Percentiles rank a stretch among this genome's conserved stretches.
These are phyloP conservation scores for Ganoderma meredithae DNA, from an alignment of 1,284 basidiomycete genomes.

Conservation along the genomic window DNA sequence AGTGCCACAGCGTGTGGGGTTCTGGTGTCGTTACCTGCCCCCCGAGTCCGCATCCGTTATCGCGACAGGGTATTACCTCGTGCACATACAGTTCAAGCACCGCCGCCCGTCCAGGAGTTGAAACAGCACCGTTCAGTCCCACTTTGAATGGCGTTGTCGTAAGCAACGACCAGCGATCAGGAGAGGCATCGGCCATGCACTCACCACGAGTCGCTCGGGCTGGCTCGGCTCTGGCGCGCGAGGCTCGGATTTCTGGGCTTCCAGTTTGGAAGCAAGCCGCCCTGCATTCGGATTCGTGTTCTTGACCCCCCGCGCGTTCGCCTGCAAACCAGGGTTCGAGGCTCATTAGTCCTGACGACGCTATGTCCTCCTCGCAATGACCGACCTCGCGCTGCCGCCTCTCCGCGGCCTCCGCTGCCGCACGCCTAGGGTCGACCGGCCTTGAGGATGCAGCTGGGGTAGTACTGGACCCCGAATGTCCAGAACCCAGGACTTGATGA, in stretches of 20 bases:
- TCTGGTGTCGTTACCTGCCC: slow-evolving; percentile 19
- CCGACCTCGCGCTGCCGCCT: slow-evolving; percentile 67
- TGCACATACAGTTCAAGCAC: slow-evolving; percentile 22
- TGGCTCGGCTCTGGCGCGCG: slow-evolving; percentile 55
- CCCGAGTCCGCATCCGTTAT: slow-evolving; percentile 6
- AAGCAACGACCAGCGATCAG: slow-evolving; percentile 20
- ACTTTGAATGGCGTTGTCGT: slow-evolving; percentile 34
- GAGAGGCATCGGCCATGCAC: slow-evolving; percentile 38
- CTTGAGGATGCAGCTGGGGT: slow-evolving; percentile 20
- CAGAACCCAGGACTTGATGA: slow-evolving; percentile 57
- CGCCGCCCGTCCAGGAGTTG: neutral
- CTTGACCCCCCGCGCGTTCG: slow-evolving; percentile 63
- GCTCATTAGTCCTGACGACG: slow-evolving; percentile 28
- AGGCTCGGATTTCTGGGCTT: slow-evolving; percentile 57
- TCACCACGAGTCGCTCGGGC: slow-evolving; percentile 71
- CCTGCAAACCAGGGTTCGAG: slow-evolving; percentile 39
- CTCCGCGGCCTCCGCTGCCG: slow-evolving; percentile 77
- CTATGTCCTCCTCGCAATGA: slow-evolving; percentile 22
- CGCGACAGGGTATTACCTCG: slow-evolving; percentile 13
- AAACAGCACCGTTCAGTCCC: slow-evolving; percentile 35
- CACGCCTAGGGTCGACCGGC: slow-evolving; percentile 62
- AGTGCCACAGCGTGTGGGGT: slow-evolving; percentile 27
- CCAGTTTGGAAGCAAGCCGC: slow-evolving; percentile 62
- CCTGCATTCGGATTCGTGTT: slow-evolving; percentile 72
- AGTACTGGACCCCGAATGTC: neutral